phyloP scores from a whole-genome alignment of 1,139 yeast species.

The Geotrichum histeridarum region DNA sequence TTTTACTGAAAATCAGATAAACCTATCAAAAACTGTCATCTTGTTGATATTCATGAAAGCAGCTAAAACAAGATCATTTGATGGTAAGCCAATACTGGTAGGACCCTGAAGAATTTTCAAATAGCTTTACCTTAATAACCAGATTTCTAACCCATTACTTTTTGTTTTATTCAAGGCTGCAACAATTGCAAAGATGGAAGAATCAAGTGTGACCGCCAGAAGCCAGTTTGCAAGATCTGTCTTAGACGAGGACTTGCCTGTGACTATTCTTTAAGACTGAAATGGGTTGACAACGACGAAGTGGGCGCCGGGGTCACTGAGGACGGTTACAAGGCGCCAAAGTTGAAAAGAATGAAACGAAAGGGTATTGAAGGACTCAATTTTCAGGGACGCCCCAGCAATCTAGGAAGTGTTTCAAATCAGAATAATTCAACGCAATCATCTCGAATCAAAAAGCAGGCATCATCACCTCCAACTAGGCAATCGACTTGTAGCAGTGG shows the following conservation, averaged over 20 bases:
- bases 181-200: slow-evolving; percentile 16
- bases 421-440: neutral
- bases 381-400: too few relatives aligned
- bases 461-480: too few relatives aligned
- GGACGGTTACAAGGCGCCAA: slow-evolving; percentile 11
- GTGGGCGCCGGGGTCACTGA: neutral
- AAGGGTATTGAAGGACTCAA: neutral
- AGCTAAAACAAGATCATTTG: slow-evolving; percentile 7
- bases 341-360: slow-evolving; percentile 12
- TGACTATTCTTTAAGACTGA: slow-evolving; percentile 17
- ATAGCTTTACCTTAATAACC: neutral
- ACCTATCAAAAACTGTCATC: too few relatives aligned
- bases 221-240: slow-evolving; percentile 15
- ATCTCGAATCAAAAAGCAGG: too few relatives aligned
- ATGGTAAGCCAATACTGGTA: neutral
- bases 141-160: neutral
- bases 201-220: slow-evolving; percentile 17
- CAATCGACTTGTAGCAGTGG: neutral
- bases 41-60: neutral
- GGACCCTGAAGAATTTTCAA: neutral
- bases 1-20: too few relatives aligned
- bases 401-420: neutral
- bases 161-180: neutral
- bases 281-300: slow-evolving; percentile 16
- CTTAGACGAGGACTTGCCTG: slow-evolving; percentile 10